Base-by-base conservation (phyloP, 2,329 filamentous ascomycete species). In the Pezicula radicicola region DNA sequence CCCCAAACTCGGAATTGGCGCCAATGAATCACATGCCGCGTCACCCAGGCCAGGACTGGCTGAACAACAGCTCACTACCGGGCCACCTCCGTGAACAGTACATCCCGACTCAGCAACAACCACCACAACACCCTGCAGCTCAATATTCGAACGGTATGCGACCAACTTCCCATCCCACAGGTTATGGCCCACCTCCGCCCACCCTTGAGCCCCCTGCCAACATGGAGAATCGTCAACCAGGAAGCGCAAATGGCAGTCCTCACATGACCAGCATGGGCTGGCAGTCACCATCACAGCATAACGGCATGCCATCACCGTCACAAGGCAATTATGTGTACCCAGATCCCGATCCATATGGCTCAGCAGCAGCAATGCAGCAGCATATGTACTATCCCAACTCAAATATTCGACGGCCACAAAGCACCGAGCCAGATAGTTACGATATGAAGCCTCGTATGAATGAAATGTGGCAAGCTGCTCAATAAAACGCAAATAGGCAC, bases 161-260 rank as follows among this genome's bases (percentile, higher is more conserved):
- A 44, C 83, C 93, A 60, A 97, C 93, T 0, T 97, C 92, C 37
- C 92, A 97, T 69, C 92, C 93, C 0, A 85, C 76, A 12, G 80
- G 80, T 54, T 96, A 93, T 69, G 88, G 87, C n/a, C 90, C 89
- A 21, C 89, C 90, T 2, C 85, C 88, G 46, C 91, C 89, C 15
- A 62, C 66, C 15, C 77, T 97, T 48, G 93, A 97, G 73, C 85
- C 85, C 19, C 91, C 92, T 13, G 76, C 84, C 25, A 92, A 83
- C 68, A 80, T 90, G 55, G 90, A 93, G 67, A 86, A 89, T 53
- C 85, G 87, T 58, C 85, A 88, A 61, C 69, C 75, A 46, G 79
- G 79, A 50, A 96, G 89, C 66, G 86, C 82, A n/a, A 84, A 77
- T 51, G 88, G 89, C 49, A 96, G 91, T 69, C 92, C 93, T 47